Evolutionary conservation across 768 basidiomycete genomes (phyloP), one percentile per base, ranked within the genome.

Genomic region (Amanita muscaria): DNA sequence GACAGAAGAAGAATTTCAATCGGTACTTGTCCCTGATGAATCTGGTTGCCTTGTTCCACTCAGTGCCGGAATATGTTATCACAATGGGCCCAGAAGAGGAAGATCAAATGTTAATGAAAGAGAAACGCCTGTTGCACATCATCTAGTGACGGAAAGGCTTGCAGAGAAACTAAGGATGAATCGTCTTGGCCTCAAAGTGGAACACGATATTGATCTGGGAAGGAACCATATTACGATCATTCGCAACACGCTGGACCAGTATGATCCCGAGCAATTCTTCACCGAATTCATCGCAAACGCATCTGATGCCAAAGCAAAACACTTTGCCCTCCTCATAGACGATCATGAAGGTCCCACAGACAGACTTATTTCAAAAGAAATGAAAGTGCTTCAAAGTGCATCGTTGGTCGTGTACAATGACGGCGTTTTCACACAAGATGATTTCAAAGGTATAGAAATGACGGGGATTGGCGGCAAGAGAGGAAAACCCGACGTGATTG

Each of bases 241-340:
- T 14, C 55, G 57, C 3, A 66, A 67, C 11, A 65, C 64, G 0
- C 55, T 77, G 9, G 55, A 51, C 14, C 61, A 69, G 16, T 77
- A 77, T 40, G 61, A 61, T 5, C 59, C 62, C 5, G 58, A 61
- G 5, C 70, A 76, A 41, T 62, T 73, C 8, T 53, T 69, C 27
- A 65, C 63, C 2, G 76, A 78, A 46, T 75, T 76, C 49, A 47
- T 77, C 4, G 76, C 76, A 1, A 78, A 78, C 44, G 76, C 76
- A 1, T 59, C 60, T 4, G 76, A 77, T 51, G 76, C 75, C 0
- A 55, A 56, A 8, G 76, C 76, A 0, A 65, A 60, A 2, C 51
- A 56, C n/a, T 72, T 77, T 47, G 51, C 56, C 2, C 51, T 75
- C 15, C 47, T 72, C 1, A 42, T 73, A 5, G 70, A 75, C 45